Conservation (phyloP, 768 basidiomycete genomes). For the Hygrophorus russula region DNA sequence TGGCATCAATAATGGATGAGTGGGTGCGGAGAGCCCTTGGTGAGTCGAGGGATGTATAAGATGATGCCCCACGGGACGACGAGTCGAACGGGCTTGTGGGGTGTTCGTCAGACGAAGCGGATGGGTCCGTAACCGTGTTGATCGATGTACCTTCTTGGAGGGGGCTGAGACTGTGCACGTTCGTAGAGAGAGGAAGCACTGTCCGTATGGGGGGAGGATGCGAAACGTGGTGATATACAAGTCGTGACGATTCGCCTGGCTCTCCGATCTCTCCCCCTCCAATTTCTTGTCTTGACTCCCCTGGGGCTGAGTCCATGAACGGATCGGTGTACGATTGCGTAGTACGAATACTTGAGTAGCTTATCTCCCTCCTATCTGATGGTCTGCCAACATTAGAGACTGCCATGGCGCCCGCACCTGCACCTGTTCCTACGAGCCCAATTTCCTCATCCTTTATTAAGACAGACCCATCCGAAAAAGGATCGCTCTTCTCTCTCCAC, state of each 20-base stretch:
- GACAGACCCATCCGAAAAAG: slow-evolving; percentile 35
- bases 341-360: slow-evolving; percentile 25
- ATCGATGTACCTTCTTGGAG: slow-evolving; percentile 27
- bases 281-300: slow-evolving; percentile 13
- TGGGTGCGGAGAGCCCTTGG: slow-evolving; percentile 10
- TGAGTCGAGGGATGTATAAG: slow-evolving; percentile 3
- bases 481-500: slow-evolving; percentile 37
- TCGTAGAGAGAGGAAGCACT: slow-evolving; percentile 21
- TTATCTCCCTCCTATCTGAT: slow-evolving; percentile 20
- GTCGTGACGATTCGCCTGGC: slow-evolving; percentile 1
- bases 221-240: slow-evolving; percentile 7
- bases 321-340: slow-evolving; percentile 36
- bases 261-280: slow-evolving; percentile 9
- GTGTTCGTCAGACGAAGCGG: slow-evolving; percentile 16
- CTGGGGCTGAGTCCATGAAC: slow-evolving; percentile 30
- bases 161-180: slow-evolving; percentile 24
- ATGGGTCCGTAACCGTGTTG: slow-evolving; percentile 15
- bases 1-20: slow-evolving; percentile 15
- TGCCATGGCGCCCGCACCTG: slow-evolving; percentile 9
- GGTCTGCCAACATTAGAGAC: slow-evolving; percentile 13
- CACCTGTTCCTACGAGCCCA: slow-evolving; percentile 16
- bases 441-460: slow-evolving; percentile 25
- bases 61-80: neutral
- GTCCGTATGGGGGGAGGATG: slow-evolving; percentile 19
- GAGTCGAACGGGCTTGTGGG: slow-evolving; percentile 11